A percentile compares a stretch with the other conserved stretches of the same genome.
Evolutionary conservation across 805 yeast species (phyloP).

Genomic region (Ogataea polymorpha): DNA sequence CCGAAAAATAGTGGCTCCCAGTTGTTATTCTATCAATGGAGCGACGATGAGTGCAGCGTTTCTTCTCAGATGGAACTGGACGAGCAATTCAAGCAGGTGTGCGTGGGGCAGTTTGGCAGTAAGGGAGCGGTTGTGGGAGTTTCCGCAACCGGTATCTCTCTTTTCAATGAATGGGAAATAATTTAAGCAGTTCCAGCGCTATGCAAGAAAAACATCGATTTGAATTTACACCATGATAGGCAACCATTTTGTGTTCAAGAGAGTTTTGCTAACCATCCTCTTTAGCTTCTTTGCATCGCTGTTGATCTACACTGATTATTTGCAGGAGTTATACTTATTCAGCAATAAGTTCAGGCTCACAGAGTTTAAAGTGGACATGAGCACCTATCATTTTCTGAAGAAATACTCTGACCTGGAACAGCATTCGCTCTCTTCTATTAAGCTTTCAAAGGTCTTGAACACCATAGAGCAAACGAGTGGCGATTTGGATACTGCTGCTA

Average conservation of each 20-base stretch:
- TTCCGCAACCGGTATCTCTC: neutral
- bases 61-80: neutral
- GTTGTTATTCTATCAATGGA: conserved; percentile 4
- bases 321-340: conserved; percentile 28
- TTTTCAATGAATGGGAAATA: conserved; percentile 1
- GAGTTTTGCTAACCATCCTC: conserved; percentile 19
- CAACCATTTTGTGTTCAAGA: conserved; percentile 19
- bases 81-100: conserved; percentile 10
- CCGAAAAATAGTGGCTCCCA: neutral
- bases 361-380: conserved; percentile 22
- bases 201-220: conserved; percentile 1
- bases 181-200: conserved; percentile 2
- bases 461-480: conserved; percentile 4
- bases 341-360: conserved; percentile 24
- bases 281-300: conserved; percentile 23
- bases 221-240: conserved; percentile 15
- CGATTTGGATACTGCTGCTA: conserved; percentile 1
- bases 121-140: conserved; percentile 11
- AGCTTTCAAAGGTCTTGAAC: conserved; percentile 9
- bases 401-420: conserved; percentile 16
- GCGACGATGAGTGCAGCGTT: neutral
- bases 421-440: conserved; percentile 11
- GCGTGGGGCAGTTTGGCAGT: conserved; percentile 22
- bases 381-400: conserved; percentile 22
- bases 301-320: conserved; percentile 27